Evolutionary conservation across 2,329 filamentous ascomycete genomes (phyloP).

Genomic region (Xylaria sp.): DNA sequence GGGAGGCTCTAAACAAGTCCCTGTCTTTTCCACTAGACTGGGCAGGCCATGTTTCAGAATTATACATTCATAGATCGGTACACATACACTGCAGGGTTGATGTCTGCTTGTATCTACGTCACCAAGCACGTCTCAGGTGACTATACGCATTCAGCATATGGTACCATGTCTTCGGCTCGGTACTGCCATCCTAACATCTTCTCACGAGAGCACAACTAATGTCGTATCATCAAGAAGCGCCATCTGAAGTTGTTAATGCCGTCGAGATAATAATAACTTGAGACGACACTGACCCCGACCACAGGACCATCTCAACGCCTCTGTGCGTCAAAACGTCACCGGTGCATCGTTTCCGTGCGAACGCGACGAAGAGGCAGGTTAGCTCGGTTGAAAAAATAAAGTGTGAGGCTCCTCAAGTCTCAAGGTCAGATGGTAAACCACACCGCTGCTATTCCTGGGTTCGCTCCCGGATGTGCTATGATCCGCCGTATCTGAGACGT

Average conservation of each 20-base stretch:
- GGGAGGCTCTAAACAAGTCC: neutral
- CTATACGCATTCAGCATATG: neutral
- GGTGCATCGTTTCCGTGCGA: neutral
- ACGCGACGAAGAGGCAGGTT: neutral
- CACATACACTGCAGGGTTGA: neutral
- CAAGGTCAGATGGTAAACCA: conserved; percentile 5
- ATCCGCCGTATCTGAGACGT: conserved; percentile 20
- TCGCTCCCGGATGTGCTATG: conserved; percentile 23
- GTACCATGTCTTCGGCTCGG: neutral
- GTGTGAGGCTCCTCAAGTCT: conserved; percentile 20
- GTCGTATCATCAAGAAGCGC: neutral
- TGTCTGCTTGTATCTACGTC: neutral
- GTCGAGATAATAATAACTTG: neutral
- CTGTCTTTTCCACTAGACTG: neutral
- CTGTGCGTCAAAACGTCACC: neutral
- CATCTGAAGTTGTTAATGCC: neutral
- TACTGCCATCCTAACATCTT: neutral
- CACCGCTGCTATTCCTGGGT: conserved; percentile 19
- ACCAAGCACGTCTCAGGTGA: neutral
- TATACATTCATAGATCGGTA: neutral
- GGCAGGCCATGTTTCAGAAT: neutral
- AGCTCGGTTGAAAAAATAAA: neutral
- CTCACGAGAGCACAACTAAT: neutral
- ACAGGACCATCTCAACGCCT: neutral
- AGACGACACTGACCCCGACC: neutral